Percentiles rank a stretch among this genome's conserved stretches.
These are phyloP conservation scores for Lodderomyces pseudojiufengensis DNA, from an alignment of 1,139 yeast genomes.

Conservation along the genomic window DNA sequence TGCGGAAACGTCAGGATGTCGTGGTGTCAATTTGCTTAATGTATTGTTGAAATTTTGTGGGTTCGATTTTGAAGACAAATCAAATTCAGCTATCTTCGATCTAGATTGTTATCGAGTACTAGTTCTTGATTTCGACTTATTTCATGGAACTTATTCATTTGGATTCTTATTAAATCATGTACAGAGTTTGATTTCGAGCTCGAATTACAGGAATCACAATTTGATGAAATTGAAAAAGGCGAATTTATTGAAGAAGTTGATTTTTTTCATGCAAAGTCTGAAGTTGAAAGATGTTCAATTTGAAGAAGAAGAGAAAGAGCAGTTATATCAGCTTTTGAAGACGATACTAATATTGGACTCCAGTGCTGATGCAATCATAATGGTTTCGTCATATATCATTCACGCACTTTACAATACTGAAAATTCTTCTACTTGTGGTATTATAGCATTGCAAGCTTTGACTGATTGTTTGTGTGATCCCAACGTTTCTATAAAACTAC, in stretches of 20 bases:
- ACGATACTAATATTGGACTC: slow-evolving; percentile 28
- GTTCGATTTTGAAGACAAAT: slow-evolving; percentile 21
- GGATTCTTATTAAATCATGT: slow-evolving; percentile 54
- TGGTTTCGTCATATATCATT: slow-evolving; percentile 33
- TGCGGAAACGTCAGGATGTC: slow-evolving; percentile 8
- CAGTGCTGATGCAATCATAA: slow-evolving; percentile 36
- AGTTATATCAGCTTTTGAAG: slow-evolving; percentile 20
- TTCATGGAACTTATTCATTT: slow-evolving; percentile 39
- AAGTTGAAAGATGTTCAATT: slow-evolving; percentile 12
- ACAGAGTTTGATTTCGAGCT: slow-evolving; percentile 48
- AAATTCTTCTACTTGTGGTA: slow-evolving; percentile 29
- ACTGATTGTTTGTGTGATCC: slow-evolving; percentile 31
- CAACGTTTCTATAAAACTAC: slow-evolving; percentile 30
- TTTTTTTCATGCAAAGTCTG: slow-evolving; percentile 47
- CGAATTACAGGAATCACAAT: slow-evolving; percentile 50
- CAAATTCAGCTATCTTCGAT: slow-evolving; percentile 30
- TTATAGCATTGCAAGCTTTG: slow-evolving; percentile 25
- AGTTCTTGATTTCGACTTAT: slow-evolving; percentile 35
- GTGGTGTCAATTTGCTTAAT: slow-evolving; percentile 16
- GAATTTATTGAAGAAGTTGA: slow-evolving; percentile 50
- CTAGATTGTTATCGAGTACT: slow-evolving; percentile 28
- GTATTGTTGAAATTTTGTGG: slow-evolving; percentile 26
- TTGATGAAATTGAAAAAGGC: slow-evolving; percentile 46
- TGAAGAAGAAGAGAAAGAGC: slow-evolving; percentile 15
- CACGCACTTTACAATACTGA: slow-evolving; percentile 33